Evolutionary conservation across 2,329 filamentous ascomycete genomes (phyloP).

Genomic region (Pestalotiopsis fici): DNA sequence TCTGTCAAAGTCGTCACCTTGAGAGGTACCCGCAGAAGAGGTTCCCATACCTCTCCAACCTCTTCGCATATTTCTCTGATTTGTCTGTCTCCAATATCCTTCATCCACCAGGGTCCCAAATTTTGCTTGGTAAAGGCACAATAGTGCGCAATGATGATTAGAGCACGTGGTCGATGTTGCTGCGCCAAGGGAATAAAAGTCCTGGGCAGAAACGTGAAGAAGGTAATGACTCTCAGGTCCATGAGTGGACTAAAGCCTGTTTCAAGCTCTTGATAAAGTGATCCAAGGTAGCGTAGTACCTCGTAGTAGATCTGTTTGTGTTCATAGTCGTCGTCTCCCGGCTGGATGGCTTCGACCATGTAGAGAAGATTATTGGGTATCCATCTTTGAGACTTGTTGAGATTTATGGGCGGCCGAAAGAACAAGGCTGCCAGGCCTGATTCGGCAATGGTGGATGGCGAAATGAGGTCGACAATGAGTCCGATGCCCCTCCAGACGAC

Average conservation of each 20-base stretch:
- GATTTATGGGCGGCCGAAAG: constrained; percentile 48
- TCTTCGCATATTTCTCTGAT: constrained; percentile 43
- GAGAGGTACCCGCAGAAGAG: constrained; percentile 41
- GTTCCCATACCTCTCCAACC: constrained; percentile 40
- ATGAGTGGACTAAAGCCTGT: constrained; percentile 45
- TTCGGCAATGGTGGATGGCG: constrained; percentile 28
- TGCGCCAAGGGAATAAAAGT: constrained; percentile 45
- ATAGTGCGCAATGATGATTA: constrained; percentile 56
- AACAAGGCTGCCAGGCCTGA: constrained; percentile 50
- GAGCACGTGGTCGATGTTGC: constrained; percentile 42
- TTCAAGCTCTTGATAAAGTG: constrained; percentile 50
- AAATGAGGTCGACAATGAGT: constrained; percentile 44
- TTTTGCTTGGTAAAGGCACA: constrained; percentile 50
- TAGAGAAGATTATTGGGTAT: constrained; percentile 50
- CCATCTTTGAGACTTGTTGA: constrained; percentile 38
- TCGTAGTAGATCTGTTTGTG: constrained; percentile 43
- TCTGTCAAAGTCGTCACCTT: constrained; percentile 35
- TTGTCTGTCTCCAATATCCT: constrained; percentile 45
- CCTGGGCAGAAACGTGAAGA: constrained; percentile 51
- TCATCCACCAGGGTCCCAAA: constrained; percentile 50
- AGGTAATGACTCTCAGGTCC: constrained; percentile 51
- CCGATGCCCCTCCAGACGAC: constrained; percentile 55
- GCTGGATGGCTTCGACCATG: constrained; percentile 47
- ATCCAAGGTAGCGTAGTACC: constrained; percentile 50
- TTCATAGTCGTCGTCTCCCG: constrained; percentile 41